A percentile compares a stretch with the other conserved stretches of the same genome.
phyloP scores from a whole-genome alignment of 129 eudicot genomes.

The Flaveria brownii region DNA sequence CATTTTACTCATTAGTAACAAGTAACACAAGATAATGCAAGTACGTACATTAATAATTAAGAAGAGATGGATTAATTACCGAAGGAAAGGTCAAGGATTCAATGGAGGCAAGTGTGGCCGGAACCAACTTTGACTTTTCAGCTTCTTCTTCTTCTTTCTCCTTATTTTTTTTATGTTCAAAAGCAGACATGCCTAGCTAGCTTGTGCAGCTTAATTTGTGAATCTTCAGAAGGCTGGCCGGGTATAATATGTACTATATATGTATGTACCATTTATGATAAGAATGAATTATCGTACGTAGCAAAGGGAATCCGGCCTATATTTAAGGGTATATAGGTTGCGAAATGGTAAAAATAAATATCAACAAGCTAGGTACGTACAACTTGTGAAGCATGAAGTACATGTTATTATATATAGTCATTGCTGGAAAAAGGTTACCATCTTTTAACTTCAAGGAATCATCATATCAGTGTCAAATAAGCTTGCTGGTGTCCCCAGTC shows the following conservation, averaged over 20 bases:
- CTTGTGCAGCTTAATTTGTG: slow-evolving; percentile 10
- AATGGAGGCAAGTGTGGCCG: slow-evolving; percentile 35
- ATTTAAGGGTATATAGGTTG: slow-evolving; percentile 25
- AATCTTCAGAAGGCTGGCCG: not conserved
- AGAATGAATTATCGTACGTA: not conserved
- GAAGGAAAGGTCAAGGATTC: slow-evolving; percentile 35
- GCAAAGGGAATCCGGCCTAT: slow-evolving; percentile 25
- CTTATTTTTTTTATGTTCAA: slow-evolving; percentile 22
- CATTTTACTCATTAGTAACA: not conserved
- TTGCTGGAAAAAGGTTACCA: slow-evolving; percentile 36
- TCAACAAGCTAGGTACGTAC: not conserved
- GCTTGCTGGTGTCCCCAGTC: not conserved
- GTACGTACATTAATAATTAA: not conserved
- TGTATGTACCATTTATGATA: too few species aligned
- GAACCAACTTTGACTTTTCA: slow-evolving; percentile 31
- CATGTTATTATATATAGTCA: not conserved
- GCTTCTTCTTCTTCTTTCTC: slow-evolving; percentile 16
- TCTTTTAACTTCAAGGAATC: slow-evolving; percentile 27
- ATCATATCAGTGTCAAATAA: slow-evolving; percentile 28
- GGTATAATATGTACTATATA: not conserved
- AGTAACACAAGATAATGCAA: not conserved
- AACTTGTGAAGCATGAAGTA: slow-evolving; percentile 24
- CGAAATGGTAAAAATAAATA: slow-evolving; percentile 18
- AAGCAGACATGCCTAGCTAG: slow-evolving; percentile 10
- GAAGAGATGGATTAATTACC: slow-evolving; percentile 8